Conservation (phyloP, 129 eudicot species). For the Glebionis coronaria region DNA sequence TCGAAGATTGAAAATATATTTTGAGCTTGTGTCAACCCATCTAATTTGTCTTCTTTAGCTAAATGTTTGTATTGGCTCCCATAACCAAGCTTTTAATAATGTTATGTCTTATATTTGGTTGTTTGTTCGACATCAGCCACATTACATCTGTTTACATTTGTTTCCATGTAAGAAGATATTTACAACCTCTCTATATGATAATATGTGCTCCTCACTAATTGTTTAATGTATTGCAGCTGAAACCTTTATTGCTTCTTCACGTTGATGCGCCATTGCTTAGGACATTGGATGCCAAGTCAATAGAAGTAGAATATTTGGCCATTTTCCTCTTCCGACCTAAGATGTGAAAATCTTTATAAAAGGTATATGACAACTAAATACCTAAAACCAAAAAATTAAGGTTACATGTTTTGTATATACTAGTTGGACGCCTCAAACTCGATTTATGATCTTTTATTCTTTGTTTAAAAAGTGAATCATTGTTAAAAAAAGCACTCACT, state of each 20-base stretch:
- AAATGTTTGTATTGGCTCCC: too few relatives aligned
- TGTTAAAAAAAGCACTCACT: too few relatives aligned
- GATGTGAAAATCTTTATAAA: not conserved
- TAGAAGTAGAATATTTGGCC: not conserved
- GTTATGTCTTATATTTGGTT: not conserved
- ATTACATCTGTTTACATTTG: not conserved
- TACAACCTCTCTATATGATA: too few relatives aligned
- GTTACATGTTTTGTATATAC: not conserved
- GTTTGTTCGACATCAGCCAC: not conserved
- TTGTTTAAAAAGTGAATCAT: too few relatives aligned
- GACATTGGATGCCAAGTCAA: constrained; percentile 61
- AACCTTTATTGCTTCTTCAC: constrained; percentile 42
- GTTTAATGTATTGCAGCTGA: too few relatives aligned
- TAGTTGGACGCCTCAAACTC: too few relatives aligned
- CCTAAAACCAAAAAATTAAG: not conserved
- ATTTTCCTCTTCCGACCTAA: not conserved
- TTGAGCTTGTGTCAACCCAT: too few relatives aligned
- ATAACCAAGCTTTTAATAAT: too few relatives aligned
- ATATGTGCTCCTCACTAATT: too few relatives aligned
- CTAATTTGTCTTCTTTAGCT: too few relatives aligned
- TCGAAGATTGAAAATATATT: too few relatives aligned
- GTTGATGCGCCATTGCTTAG: constrained; percentile 47
- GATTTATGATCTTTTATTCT: too few relatives aligned
- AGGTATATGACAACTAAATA: not conserved
- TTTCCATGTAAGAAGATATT: not conserved